phyloP scores from a whole-genome alignment of 352 stramenopile species.

The Albugo candida region DNA sequence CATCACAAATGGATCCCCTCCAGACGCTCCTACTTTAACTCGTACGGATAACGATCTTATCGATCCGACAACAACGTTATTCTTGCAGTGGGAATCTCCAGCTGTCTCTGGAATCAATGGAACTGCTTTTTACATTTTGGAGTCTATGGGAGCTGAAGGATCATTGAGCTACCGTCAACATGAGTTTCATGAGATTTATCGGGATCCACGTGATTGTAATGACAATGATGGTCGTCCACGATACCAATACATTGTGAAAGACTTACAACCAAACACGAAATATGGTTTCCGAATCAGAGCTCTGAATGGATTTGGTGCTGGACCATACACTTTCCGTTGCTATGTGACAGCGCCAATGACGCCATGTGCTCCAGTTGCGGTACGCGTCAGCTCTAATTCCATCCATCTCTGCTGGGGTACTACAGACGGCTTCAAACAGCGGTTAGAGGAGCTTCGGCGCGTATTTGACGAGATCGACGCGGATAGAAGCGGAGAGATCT shows the following conservation, averaged over 20 bases:
- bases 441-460: slow-evolving; percentile 46
- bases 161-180: slow-evolving; percentile 41
- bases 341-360: slow-evolving; percentile 65
- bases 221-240: slow-evolving; percentile 61
- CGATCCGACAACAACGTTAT: slow-evolving; percentile 48
- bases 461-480: slow-evolving; percentile 69
- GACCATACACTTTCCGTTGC: slow-evolving; percentile 63
- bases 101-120: slow-evolving; percentile 24
- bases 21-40: slow-evolving; percentile 31
- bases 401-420: slow-evolving; percentile 63
- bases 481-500: slow-evolving; percentile 54
- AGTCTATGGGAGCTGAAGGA: slow-evolving; percentile 57
- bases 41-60: slow-evolving; percentile 27
- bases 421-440: slow-evolving; percentile 36
- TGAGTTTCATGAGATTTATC: slow-evolving; percentile 63
- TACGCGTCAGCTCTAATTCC: slow-evolving; percentile 40
- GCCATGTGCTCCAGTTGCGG: slow-evolving; percentile 42
- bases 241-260: slow-evolving; percentile 46
- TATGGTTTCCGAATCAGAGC: slow-evolving; percentile 80
- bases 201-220: slow-evolving; percentile 72
- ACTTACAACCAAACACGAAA: slow-evolving; percentile 66
- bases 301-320: slow-evolving; percentile 81
- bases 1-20: slow-evolving; percentile 39
- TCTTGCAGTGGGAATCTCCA: slow-evolving; percentile 48
- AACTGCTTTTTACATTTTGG: slow-evolving; percentile 64